Evolutionary conservation across 2,329 filamentous ascomycete genomes (phyloP).

Genomic region (Pseudopyrenochaeta lycopersici): DNA sequence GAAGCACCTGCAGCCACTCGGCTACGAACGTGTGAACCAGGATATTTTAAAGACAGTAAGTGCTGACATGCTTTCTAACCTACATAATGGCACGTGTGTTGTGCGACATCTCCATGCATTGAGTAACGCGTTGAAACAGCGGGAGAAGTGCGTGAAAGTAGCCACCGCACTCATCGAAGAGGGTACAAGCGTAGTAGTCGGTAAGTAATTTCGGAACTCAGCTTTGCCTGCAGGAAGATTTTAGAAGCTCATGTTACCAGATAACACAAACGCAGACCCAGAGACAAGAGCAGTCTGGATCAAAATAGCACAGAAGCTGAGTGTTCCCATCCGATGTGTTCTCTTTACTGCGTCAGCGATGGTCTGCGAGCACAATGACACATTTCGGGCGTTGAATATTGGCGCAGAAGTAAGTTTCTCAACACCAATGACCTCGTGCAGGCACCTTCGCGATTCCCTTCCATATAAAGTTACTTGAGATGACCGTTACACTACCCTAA

Average conservation of each 20-base stretch:
- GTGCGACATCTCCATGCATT: slow-evolving; percentile 30
- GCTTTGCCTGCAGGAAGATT: slow-evolving; percentile 16
- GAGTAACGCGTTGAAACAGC: slow-evolving; percentile 55
- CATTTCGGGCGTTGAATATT: slow-evolving; percentile 73
- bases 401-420: slow-evolving; percentile 44
- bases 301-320: slow-evolving; percentile 72
- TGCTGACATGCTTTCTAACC: slow-evolving; percentile 21
- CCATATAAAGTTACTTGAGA: slow-evolving; percentile 9
- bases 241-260: slow-evolving; percentile 56
- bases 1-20: slow-evolving; percentile 77
- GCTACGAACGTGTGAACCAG: slow-evolving; percentile 89
- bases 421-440: slow-evolving; percentile 19
- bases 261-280: slow-evolving; percentile 92
- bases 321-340: slow-evolving; percentile 82
- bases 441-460: slow-evolving; percentile 9
- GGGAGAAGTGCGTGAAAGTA: slow-evolving; percentile 73
- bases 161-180: slow-evolving; percentile 72
- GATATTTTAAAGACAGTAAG: slow-evolving; percentile 79
- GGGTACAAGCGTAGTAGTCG: slow-evolving; percentile 77
- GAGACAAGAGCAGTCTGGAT: slow-evolving; percentile 83
- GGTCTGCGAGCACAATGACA: slow-evolving; percentile 86
- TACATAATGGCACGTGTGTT: slow-evolving; percentile 33
- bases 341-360: slow-evolving; percentile 78
- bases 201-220: slow-evolving; percentile 61
- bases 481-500: slow-evolving; percentile 15